Evolutionary conservation across 2,329 filamentous ascomycete species (phyloP), one percentile per base, ranked within the genome.

Genomic region (Cytospora piceicola): DNA sequence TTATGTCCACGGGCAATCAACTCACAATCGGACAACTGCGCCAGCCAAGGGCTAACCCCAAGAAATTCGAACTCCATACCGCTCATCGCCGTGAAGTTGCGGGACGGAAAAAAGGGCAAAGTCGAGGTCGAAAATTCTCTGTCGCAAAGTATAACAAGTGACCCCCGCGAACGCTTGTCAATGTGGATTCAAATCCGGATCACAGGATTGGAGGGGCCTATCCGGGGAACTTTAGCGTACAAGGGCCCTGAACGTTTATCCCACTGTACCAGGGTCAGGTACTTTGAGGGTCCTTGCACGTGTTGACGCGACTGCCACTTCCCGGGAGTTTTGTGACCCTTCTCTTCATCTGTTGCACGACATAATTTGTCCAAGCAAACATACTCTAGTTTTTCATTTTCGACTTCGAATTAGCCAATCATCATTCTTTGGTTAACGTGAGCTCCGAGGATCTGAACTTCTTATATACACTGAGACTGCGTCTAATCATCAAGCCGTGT

Each of bases 1-100:
- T 9, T 20, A 14, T 17, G 22, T 20, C 24, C 9, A 34, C 30
- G 57, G n/a, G 34, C 14, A 34, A 22, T 22, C 8, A 30, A 36
- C 66, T 66, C 34, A 67, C 66, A 59, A 32, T 66, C 46, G 36
- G 52, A 61, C 46, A 22, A 64, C 4, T 27, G 51, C 56, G 51
- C 64, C 55, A 67, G 66, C 66, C 59, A 60, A 24, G 59, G 63
- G 53, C 66, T 66, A 32, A 49, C 46, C n/a, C 42, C 46, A 52
- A 58, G 46, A 11, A 22, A 15, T 15, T 58, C 61, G 58, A 59
- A 59, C 39, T 60, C 66, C 66, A 65, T 67, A 49, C 17, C 54
- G 29, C 30, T 29, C n/a, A 20, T 49, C n/a, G 22, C 39, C 49
- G 46, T 15, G n/a, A 39, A 49, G 12, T 29, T 52, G 55, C 34